These are phyloP conservation scores for Platismatia glauca DNA, from an alignment of 495 filamentous ascomycete species.

Conservation along the genomic window DNA sequence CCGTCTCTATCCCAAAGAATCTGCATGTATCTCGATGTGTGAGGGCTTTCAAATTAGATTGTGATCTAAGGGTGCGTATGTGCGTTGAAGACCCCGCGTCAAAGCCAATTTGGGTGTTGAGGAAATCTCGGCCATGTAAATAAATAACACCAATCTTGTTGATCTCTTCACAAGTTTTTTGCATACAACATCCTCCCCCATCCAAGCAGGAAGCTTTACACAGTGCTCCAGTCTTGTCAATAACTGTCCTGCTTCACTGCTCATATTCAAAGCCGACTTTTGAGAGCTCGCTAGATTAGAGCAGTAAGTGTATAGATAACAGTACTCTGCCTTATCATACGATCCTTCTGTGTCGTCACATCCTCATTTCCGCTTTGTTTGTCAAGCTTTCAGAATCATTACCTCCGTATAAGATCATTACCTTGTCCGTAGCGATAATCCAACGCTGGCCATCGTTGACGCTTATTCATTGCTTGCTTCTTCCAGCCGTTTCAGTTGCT, in stretches of 20 bases:
- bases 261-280: background rate
- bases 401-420: background rate
- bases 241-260: background rate
- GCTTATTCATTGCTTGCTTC: background rate
- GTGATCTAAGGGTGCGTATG: constrained; percentile 1
- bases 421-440: background rate
- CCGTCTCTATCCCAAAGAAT: background rate
- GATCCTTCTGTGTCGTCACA: background rate
- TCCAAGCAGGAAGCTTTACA: background rate
- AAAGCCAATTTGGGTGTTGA: background rate
- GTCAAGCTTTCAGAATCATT: background rate
- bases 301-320: constrained; percentile 4
- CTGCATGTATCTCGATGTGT: background rate
- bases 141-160: background rate
- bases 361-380: background rate
- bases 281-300: background rate
- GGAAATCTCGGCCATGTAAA: background rate
- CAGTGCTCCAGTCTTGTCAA: background rate
- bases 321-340: background rate
- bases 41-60: constrained; percentile 4
- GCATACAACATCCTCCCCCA: background rate
- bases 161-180: background rate
- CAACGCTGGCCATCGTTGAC: background rate
- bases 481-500: no score
- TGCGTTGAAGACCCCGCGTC: background rate